A percentile compares a stretch with the other conserved stretches of the same genome.
These are phyloP conservation scores for Paragyromitra xinjiangensis DNA, from an alignment of 495 filamentous ascomycete species.

Conservation along the genomic window DNA sequence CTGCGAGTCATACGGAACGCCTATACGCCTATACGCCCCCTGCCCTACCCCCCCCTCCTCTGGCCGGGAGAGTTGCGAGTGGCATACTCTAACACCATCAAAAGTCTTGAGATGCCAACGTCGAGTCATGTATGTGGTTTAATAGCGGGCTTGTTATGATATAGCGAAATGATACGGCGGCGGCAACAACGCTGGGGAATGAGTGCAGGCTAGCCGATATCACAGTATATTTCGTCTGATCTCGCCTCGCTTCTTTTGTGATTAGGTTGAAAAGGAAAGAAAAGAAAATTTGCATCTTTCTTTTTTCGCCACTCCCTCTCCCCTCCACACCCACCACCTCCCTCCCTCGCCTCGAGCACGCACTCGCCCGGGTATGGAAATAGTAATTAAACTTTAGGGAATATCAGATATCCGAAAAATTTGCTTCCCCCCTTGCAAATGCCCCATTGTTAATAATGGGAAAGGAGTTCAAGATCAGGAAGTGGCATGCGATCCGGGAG, in stretches of 20 bases:
- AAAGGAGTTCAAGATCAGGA: constrained; percentile 21
- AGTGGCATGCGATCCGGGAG: constrained; percentile 35
- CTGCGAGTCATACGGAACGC: constrained; percentile 22
- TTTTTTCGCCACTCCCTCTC: constrained; percentile 24
- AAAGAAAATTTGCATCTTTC: constrained; percentile 34
- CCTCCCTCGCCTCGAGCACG: constrained; percentile 3
- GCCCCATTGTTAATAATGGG: background rate
- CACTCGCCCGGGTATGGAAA: constrained; percentile 26
- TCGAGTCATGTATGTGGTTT: constrained; percentile 29
- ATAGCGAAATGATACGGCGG: background rate
- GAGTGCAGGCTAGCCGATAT: constrained; percentile 9
- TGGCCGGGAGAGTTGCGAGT: background rate
- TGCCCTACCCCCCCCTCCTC: background rate
- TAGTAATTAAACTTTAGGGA: background rate
- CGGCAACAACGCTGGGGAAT: background rate
- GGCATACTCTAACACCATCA: background rate
- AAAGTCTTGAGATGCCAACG: constrained; percentile 24
- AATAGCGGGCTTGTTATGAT: constrained; percentile 15
- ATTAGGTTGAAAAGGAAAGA: constrained; percentile 27
- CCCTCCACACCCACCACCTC: background rate
- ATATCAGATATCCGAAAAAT: constrained; percentile 42
- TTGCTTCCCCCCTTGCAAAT: constrained; percentile 31
- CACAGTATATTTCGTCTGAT: constrained; percentile 42
- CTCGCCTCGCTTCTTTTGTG: constrained; percentile 43
- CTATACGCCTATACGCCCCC: constrained; percentile 2